Evolutionary conservation across 164 flowering plant genomes (phyloP).

Genomic region (Stephania japonica): DNA sequence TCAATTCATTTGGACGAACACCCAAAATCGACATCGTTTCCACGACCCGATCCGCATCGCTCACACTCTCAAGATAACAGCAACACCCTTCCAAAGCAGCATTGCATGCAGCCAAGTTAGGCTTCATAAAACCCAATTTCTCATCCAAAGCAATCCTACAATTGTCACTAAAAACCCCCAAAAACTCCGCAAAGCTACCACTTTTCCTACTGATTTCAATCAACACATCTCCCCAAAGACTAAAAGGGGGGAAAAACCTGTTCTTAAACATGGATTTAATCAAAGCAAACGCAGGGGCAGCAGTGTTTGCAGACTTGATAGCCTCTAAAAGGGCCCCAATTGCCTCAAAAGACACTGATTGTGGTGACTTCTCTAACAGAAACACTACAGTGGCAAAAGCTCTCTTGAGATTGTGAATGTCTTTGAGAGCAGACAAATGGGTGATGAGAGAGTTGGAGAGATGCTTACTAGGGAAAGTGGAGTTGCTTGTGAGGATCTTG

Average conservation of each 20-base stretch:
- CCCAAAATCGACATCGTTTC: conserved; percentile 74
- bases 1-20: conserved; percentile 60
- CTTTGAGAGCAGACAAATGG: conserved; percentile 53
- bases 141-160: conserved; percentile 76
- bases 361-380: conserved; percentile 61
- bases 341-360: conserved; percentile 38
- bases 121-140: conserved; percentile 66
- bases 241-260: conserved; percentile 60
- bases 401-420: conserved; percentile 65
- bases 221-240: conserved; percentile 58
- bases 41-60: conserved; percentile 74
- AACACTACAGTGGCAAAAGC: conserved; percentile 75
- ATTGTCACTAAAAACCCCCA: conserved; percentile 58
- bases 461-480: conserved; percentile 48
- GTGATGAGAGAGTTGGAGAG: conserved; percentile 66
- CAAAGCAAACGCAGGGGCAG: conserved; percentile 78
- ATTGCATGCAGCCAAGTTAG: conserved; percentile 68
- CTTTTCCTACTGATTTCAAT: conserved; percentile 61
- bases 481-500: conserved; percentile 51
- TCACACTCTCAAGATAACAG: conserved; percentile 46
- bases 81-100: conserved; percentile 89
- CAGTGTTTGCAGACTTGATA: conserved; percentile 43
- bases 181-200: conserved; percentile 49
- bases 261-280: conserved; percentile 73
- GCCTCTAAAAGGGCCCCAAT: conserved; percentile 40